Base-by-base conservation (phyloP, 2,329 filamentous ascomycete species). In the Sphaerulina vaccinii region DNA sequence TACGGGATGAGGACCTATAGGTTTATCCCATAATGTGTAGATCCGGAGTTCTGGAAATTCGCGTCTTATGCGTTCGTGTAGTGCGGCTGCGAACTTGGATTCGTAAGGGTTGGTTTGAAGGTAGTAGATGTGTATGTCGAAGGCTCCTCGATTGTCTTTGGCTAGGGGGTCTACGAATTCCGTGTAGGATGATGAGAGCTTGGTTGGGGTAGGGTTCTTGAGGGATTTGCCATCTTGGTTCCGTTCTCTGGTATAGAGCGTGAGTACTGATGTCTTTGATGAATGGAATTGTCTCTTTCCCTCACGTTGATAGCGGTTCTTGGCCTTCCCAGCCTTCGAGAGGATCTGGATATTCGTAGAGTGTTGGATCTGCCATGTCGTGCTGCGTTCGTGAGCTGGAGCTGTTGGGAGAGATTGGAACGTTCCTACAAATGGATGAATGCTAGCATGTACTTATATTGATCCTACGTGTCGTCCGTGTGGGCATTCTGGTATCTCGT, bases 61-160 rank as follows among this genome's bases (percentile, higher is more conserved):
- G 54, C 84, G 78, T 42, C 90, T 76, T 59, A 95, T 88, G 9
- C 90, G 79, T 65, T 91, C 83, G 80, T 86, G 88, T 0, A 96
- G 76, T 38, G 86, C 84, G 22, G 72, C 77, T 0, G 90, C 90
- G 65, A 86, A 92, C 29, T 80, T 74, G 0, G 70, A 68, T 65
- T 95, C 87, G 5, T 76, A 72, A 1, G 78, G 68, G 55, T 85
- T 85, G 38, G 74, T 77, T 64, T 82, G 70, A 22, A 84, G 81
- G 70, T 90, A 88, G 72, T 96, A 96, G 62, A 96, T 84, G 70
- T 96, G 90, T 13, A 95, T 72, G 66, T 96, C 90, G 59, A 96
- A 96, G 9, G 84, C 90, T 32, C 87, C 88, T 5, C 82, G 78
- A 1, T 65, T 68, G 2, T 79, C 83, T 52, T 86, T 87, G 38